Evolutionary conservation across 345 rosid genomes (phyloP).

Genomic region (Salix viminalis): DNA sequence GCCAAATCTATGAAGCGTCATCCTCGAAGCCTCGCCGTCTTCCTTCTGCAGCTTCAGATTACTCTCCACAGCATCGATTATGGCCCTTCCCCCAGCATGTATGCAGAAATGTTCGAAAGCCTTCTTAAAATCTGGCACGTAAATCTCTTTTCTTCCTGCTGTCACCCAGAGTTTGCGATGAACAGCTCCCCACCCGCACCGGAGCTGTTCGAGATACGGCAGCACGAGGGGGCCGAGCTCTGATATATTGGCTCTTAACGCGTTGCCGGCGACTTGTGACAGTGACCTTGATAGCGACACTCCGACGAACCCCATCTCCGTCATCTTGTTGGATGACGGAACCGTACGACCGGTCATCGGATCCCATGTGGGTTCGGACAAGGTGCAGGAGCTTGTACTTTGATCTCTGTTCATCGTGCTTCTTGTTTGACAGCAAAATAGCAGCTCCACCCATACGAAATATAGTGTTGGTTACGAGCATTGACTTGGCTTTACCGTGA

Average conservation of each 20-base stretch:
- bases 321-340: constrained; percentile 48
- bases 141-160: constrained; percentile 20
- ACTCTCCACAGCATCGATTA: constrained; percentile 50
- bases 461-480: constrained; percentile 51
- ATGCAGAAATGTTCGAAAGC: constrained; percentile 60
- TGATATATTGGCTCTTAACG: constrained; percentile 43
- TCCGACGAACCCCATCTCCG: constrained; percentile 39
- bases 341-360: constrained; percentile 38
- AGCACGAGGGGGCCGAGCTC: constrained; percentile 48
- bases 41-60: constrained; percentile 49
- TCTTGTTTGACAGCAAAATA: constrained; percentile 48
- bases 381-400: constrained; percentile 56
- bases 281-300: constrained; percentile 52
- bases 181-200: constrained; percentile 30
- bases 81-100: constrained; percentile 57
- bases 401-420: constrained; percentile 35
- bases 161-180: constrained; percentile 15
- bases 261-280: constrained; percentile 41
- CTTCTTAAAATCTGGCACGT: constrained; percentile 52
- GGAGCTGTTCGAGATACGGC: constrained; percentile 53
- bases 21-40: constrained; percentile 63
- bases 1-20: constrained; percentile 56
- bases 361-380: constrained; percentile 53
- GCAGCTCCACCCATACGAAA: constrained; percentile 67
- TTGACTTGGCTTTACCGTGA: constrained; percentile 40